phyloP scores from a whole-genome alignment of 2,329 filamentous ascomycete genomes.

The Aspergillus ochraceus region DNA sequence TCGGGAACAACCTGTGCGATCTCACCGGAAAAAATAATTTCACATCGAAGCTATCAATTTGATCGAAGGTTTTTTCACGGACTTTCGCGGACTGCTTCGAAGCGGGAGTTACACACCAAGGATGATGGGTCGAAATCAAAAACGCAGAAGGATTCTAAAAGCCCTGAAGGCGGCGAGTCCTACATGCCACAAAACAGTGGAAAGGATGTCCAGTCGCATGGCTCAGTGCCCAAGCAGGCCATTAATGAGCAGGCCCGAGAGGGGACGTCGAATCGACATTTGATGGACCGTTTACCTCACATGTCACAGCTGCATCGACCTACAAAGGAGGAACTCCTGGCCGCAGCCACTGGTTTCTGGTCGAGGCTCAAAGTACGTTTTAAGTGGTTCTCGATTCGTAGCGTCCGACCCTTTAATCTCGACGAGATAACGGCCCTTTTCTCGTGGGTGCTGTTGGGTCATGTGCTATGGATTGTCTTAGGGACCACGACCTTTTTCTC shows the following conservation, averaged over 20 bases:
- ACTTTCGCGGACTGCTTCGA: constrained; percentile 26
- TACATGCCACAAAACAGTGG: constrained; percentile 5
- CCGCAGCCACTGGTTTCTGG: constrained; percentile 90
- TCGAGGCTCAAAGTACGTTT: constrained; percentile 85
- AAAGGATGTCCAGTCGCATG: constrained; percentile 9
- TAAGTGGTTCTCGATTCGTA: constrained; percentile 97
- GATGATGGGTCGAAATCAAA: constrained; percentile 20
- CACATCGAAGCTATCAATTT: constrained; percentile 22
- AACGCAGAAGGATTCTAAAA: constrained; percentile 14
- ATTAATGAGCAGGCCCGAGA: constrained; percentile 15
- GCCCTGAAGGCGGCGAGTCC: constrained; percentile 16
- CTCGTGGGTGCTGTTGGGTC: constrained; percentile 92
- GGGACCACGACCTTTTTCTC: constrained; percentile 98
- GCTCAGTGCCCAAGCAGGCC: constrained; percentile 28
- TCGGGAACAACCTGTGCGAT: constrained; percentile 33
- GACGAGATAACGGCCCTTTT: constrained; percentile 96
- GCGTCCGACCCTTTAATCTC: constrained; percentile 87
- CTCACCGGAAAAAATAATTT: constrained; percentile 30
- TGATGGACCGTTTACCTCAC: constrained; percentile 65
- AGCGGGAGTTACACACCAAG: constrained; percentile 32
- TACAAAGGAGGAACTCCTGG: constrained; percentile 88
- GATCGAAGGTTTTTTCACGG: constrained; percentile 19
- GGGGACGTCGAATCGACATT: constrained; percentile 34
- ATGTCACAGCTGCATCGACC: constrained; percentile 78
- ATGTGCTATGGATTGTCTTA: constrained; percentile 92